Percentiles rank a stretch among this genome's conserved stretches.
Conservation (phyloP, 495 filamentous ascomycete genomes). For the Xylaria palmicola region DNA sequence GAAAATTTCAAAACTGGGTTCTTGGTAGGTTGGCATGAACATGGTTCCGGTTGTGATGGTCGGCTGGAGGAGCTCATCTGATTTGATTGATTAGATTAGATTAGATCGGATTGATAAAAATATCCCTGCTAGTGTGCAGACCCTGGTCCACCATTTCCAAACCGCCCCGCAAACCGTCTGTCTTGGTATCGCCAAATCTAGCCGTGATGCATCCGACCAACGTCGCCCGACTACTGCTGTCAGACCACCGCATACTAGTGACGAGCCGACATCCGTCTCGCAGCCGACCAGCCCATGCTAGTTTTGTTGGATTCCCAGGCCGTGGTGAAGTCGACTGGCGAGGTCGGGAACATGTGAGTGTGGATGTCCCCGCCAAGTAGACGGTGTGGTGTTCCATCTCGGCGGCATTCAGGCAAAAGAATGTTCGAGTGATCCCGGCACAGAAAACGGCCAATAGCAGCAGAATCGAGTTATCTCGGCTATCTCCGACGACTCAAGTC, state of each 20-base stretch:
- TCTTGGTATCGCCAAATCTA: background rate
- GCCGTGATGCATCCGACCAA: background rate
- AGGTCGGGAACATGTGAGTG: background rate
- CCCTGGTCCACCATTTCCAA: background rate
- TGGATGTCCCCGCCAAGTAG: background rate
- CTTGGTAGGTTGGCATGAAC: background rate
- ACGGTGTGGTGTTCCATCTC: background rate
- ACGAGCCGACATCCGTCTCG: background rate
- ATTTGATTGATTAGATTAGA: constrained; percentile 37
- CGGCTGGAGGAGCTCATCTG: constrained; percentile 16
- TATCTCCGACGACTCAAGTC: constrained; percentile 4
- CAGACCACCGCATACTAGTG: background rate
- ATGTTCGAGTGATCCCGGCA: background rate
- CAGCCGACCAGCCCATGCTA: background rate
- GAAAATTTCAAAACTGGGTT: background rate
- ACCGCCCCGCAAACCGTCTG: background rate
- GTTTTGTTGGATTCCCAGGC: background rate
- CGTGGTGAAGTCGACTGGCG: background rate
- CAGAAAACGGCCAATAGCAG: background rate
- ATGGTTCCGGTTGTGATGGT: background rate
- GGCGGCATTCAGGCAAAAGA: constrained; percentile 9
- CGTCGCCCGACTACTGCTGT: background rate
- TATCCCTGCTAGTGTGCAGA: background rate
- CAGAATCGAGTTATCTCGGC: background rate
- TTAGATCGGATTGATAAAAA: constrained; percentile 24